phyloP scores from a whole-genome alignment of 305 asterid genomes.

The Fraxinus baroniana region DNA sequence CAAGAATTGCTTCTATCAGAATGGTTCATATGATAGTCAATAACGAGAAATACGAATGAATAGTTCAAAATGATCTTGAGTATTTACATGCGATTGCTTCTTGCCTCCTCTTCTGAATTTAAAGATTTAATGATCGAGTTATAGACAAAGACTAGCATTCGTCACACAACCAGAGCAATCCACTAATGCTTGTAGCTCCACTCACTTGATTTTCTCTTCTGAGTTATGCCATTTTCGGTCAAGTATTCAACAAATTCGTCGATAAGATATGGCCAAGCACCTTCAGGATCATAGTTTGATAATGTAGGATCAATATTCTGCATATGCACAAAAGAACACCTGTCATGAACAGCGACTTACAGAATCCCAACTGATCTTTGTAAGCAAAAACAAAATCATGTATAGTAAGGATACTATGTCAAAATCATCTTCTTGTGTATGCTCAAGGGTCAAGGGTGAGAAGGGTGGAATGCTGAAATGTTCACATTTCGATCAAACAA shows the following conservation, averaged over 20 bases:
- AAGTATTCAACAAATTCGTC: slow-evolving; percentile 95
- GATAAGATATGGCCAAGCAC: slow-evolving; percentile 98
- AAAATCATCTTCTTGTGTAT: neutral
- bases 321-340: slow-evolving; percentile 16
- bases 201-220: slow-evolving; percentile 63
- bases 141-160: neutral
- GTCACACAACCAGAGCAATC: neutral
- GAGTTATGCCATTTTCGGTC: slow-evolving; percentile 61
- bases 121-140: slow-evolving; percentile 18
- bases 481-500: neutral
- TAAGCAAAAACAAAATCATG: neutral
- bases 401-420: neutral
- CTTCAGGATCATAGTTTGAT: slow-evolving; percentile 88
- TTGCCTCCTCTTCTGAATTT: slow-evolving; percentile 25
- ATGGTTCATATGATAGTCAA: neutral
- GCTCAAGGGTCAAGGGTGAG: neutral
- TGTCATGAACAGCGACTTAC: neutral
- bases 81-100: slow-evolving; percentile 26
- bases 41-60: slow-evolving; percentile 18
- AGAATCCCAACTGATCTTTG: neutral
- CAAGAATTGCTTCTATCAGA: neutral
- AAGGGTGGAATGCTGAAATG: neutral
- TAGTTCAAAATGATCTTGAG: slow-evolving; percentile 24
- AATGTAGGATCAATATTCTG: slow-evolving; percentile 88
- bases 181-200: slow-evolving; percentile 61